Evolutionary conservation across 305 asterid genomes (phyloP), one percentile per base, ranked within the genome.

Genomic region (Solanum aculeatissimum): DNA sequence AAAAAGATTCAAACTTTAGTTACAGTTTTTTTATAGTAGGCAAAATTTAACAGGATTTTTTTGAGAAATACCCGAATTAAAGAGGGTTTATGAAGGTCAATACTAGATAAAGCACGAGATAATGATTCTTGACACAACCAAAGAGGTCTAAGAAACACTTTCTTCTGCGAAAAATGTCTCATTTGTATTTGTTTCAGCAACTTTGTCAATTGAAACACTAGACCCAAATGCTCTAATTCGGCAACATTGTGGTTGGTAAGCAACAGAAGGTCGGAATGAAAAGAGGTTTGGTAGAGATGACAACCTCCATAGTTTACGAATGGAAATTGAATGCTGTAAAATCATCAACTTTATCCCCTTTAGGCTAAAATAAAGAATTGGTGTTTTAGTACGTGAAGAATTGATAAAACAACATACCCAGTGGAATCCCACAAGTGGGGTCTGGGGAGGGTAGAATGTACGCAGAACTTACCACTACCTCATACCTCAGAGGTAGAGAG

Each of bases 131-230:
- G 98, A 91, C 68, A 97, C 93, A 47, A 98, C 98, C 49, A 97
- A 92, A 57, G 97, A 94, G 10, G 85, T 82, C 99, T 98, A 95
- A 2, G 98, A 90, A 83, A 94, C 93, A 83, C 86, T 88, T 85
- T 95, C 97, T 54, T 92, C 97, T 6, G 97, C 98, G 88, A 93
- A 89, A 89, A 97, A 94, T 8, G 94, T 92, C 47, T 93, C 97
- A 69, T 88, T 87, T 15, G 85, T 91, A 83, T 85, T 82, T 49
- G 87, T 85, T 47, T 74, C 86, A 15, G 58, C 83, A 38, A 57
- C 84, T 65, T 85, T 88, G 57, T 91, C 79, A 63, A 90, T 84
- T 74, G 81, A 47, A 74, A 74, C 60, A 79, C 89, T 84, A 15
- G 93, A 87, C 65, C 92, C 89, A 54, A 91, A 87, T 12, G 94